Percentiles rank a stretch among this genome's conserved stretches.
Conservation (phyloP, 1,284 basidiomycete species). For the Tremellales sp. region DNA sequence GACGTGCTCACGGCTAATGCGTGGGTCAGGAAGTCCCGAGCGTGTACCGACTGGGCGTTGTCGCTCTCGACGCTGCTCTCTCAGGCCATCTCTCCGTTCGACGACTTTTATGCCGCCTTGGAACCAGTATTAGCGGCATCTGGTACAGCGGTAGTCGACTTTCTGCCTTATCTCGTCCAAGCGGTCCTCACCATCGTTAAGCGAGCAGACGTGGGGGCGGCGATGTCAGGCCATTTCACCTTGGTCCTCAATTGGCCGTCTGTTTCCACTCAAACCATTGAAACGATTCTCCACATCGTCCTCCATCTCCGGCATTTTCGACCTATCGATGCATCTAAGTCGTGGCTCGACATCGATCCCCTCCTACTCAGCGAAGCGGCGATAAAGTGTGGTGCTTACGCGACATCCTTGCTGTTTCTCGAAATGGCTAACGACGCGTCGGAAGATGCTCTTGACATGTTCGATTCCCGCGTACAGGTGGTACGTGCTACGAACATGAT, state of each 20-base stretch:
- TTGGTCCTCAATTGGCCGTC: constrained; percentile 29
- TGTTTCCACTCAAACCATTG: constrained; percentile 20
- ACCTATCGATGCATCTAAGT: constrained; percentile 52
- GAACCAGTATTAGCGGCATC: constrained; percentile 58
- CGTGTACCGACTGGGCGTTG: constrained; percentile 58
- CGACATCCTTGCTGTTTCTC: constrained; percentile 82
- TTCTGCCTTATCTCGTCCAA: constrained; percentile 73
- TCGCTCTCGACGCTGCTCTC: constrained; percentile 61
- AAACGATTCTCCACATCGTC: constrained; percentile 69
- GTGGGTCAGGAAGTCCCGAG: constrained; percentile 18
- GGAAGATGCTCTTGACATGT: constrained; percentile 11
- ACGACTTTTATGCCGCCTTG: constrained; percentile 68
- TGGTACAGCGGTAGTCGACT: constrained; percentile 59
- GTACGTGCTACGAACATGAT: constrained; percentile 15
- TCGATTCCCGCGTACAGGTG: constrained; percentile 29
- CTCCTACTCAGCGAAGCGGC: constrained; percentile 69
- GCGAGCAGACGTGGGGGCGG: too few species aligned
- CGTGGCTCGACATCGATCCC: constrained; percentile 79
- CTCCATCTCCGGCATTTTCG: constrained; percentile 72
- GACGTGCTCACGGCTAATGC: constrained; percentile 2
- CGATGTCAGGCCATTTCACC: constrained; percentile 64
- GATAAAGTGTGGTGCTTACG: constrained; percentile 73
- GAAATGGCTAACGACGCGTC: constrained; percentile 68
- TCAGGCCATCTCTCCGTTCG: constrained; percentile 56
- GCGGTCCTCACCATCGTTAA: constrained; percentile 60